These are phyloP conservation scores for Periconia digitata DNA, from an alignment of 2,329 filamentous ascomycete genomes.

Conservation along the genomic window DNA sequence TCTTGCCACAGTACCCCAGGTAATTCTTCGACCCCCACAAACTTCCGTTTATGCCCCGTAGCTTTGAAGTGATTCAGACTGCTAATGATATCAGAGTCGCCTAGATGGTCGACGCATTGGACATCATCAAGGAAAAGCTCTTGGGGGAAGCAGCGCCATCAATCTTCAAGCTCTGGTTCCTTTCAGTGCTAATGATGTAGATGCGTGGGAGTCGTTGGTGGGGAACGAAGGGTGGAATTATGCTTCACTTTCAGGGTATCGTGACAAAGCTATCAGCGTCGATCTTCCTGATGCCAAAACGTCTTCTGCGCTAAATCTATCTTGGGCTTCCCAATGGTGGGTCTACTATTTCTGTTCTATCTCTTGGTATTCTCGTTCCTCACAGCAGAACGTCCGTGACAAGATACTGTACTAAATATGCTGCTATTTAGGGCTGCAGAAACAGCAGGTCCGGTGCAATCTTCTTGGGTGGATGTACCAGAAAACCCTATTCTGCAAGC, in stretches of 20 bases:
- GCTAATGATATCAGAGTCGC: conserved; percentile 4
- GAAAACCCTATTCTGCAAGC: conserved; percentile 10
- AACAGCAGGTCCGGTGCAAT: conserved; percentile 6
- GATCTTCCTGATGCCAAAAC: no score
- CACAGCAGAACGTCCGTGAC: no score
- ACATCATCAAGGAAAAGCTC: conserved; percentile 13
- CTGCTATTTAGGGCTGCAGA: conserved; percentile 12
- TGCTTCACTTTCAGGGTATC: conserved; percentile 22
- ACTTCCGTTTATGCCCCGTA: no score
- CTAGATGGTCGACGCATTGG: conserved; percentile 11
- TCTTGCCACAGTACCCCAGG: conserved; percentile 18
- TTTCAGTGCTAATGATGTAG: conserved; percentile 20
- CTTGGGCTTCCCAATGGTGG: no score
- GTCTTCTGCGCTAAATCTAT: no score
- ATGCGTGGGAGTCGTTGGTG: conserved; percentile 35
- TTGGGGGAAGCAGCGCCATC: conserved; percentile 36
- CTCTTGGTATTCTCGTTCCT: no score
- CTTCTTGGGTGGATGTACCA: conserved; percentile 4
- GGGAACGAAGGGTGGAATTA: conserved; percentile 36
- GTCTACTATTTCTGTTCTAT: no score
- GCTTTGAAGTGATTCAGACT: no score
- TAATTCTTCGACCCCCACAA: no score
- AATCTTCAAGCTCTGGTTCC: conserved; percentile 27
- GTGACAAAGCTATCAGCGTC: conserved; percentile 17
- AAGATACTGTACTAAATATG: no score